These are phyloP conservation scores for Elaeis oleifera DNA, from an alignment of 202 grass and related monocot genomes.

Conservation along the genomic window DNA sequence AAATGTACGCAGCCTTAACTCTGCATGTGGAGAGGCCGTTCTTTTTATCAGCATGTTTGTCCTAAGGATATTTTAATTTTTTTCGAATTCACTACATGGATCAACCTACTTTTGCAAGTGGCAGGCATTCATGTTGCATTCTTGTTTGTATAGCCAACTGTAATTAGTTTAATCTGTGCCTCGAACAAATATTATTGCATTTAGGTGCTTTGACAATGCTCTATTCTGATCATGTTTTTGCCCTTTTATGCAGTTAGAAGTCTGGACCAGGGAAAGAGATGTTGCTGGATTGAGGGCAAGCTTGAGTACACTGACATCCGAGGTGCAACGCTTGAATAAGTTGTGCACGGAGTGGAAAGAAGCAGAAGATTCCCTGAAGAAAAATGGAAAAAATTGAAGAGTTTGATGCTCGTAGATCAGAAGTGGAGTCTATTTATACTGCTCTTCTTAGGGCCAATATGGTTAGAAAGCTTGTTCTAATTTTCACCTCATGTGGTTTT, in stretches of 20 bases:
- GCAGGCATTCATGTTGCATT: too few species aligned
- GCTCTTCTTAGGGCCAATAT: slow-evolving; percentile 70
- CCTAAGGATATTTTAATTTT: too few species aligned
- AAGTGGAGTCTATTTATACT: slow-evolving; percentile 84
- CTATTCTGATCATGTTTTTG: not conserved
- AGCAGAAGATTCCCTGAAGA: slow-evolving; percentile 95
- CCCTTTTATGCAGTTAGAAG: slow-evolving; percentile 61
- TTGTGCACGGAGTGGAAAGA: slow-evolving; percentile 95
- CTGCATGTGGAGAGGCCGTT: too few species aligned
- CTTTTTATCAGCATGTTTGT: too few species aligned
- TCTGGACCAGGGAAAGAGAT: slow-evolving; percentile 94
- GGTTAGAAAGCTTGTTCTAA: slow-evolving; percentile 34
- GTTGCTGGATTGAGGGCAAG: slow-evolving; percentile 90
- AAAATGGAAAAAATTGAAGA: slow-evolving; percentile 48
- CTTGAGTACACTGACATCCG: slow-evolving; percentile 76
- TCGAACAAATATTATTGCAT: too few species aligned
- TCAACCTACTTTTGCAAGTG: too few species aligned
- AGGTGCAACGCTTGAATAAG: slow-evolving; percentile 86
- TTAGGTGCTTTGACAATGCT: too few species aligned
- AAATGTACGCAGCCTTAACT: too few species aligned
- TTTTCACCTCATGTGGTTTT: not conserved
- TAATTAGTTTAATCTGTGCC: too few species aligned
- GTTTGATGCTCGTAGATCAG: slow-evolving; percentile 19
- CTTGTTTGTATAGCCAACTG: too few species aligned
- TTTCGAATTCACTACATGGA: too few species aligned